These are phyloP conservation scores for Barnettozyma californica DNA, from an alignment of 805 yeast genomes.

Conservation along the genomic window DNA sequence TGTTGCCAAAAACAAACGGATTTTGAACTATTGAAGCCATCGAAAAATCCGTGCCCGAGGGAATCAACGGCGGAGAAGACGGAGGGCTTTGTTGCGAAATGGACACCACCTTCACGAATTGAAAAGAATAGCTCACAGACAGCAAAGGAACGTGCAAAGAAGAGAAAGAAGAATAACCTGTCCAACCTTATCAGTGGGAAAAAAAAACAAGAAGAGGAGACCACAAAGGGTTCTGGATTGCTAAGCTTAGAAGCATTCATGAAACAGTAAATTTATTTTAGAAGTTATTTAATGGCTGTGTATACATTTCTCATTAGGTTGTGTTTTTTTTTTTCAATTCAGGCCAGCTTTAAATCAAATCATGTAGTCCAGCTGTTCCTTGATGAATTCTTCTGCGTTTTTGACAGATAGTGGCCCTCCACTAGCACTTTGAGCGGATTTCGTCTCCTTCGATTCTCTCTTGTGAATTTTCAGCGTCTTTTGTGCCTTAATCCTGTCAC, in stretches of 20 bases:
- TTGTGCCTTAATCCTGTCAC: not conserved
- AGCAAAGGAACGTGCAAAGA: slow-evolving; percentile 39
- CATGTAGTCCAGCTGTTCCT: slow-evolving; percentile 4
- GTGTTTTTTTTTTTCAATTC: too few species aligned
- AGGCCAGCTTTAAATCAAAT: not conserved
- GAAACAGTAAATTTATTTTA: slow-evolving; percentile 18
- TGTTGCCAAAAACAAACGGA: slow-evolving; percentile 22
- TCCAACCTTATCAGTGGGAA: slow-evolving; percentile 37
- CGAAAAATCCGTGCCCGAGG: not conserved
- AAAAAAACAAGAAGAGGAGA: slow-evolving; percentile 32
- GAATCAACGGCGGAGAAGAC: not conserved
- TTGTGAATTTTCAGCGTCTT: not conserved
- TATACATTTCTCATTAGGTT: not conserved
- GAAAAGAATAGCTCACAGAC: slow-evolving; percentile 13
- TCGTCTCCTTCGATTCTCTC: not conserved
- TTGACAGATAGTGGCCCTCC: not conserved
- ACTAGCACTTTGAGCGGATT: not conserved
- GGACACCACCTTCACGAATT: slow-evolving; percentile 14
- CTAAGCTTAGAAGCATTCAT: slow-evolving; percentile 48
- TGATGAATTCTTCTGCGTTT: not conserved
- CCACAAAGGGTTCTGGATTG: slow-evolving; percentile 27
- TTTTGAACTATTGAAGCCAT: slow-evolving; percentile 15
- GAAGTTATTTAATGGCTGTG: not conserved
- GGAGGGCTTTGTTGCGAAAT: slow-evolving; percentile 22
- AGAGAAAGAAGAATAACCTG: slow-evolving; percentile 41